Evolutionary conservation across 169 alveolate genomes (phyloP), one percentile per base, ranked within the genome.

Genomic region (Eimeria brunetti): DNA sequence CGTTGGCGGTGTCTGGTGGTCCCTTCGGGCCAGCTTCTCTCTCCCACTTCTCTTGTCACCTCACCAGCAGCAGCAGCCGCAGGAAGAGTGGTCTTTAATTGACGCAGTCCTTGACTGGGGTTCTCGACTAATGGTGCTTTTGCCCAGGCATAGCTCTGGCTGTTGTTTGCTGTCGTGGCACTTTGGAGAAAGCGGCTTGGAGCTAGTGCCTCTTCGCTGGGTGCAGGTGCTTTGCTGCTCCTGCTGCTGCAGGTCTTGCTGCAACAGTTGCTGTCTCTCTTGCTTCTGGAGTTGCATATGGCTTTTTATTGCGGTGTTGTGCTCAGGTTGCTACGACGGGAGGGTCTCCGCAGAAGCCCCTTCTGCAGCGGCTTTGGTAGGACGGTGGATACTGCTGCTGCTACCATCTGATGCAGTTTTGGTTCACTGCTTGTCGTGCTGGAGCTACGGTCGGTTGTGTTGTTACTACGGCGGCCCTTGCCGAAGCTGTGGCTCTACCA

Each of bases 91-190:
- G 36, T 33, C 80, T n/a, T n/a, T 60, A 46, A 58, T 36, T 16
- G 91, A 85, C 75, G 78, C 91, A 41, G 44, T 38, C 41, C 80
- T 60, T 53, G 75, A 53, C 44, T 53, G 80, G 91, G 78, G 46
- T 0, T 53, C 80, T 53, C 78, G 60, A 38, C 80, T 60, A 41
- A 85, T 85, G 51, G 80, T 20, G 20, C 24, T 53, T 11, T 64
- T 85, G 58, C 91, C 91, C 46, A 36, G 8, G 33, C 46, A 36
- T 14, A 85, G 91, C 80, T 22, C 24, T 80, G 24, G 75, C 60
- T 53, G 91, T 69, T 85, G 78, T 11, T 46, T 85, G 78, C 27
- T 60, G 18, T 36, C 80, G 38, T 85, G 78, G 91, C 36, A 33
- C 38, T 11, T 60, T 33, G 67, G 60, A 16, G 75, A 60, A 5